Conservation (phyloP, 805 yeast genomes). For the Metschnikowia vanudenii region DNA sequence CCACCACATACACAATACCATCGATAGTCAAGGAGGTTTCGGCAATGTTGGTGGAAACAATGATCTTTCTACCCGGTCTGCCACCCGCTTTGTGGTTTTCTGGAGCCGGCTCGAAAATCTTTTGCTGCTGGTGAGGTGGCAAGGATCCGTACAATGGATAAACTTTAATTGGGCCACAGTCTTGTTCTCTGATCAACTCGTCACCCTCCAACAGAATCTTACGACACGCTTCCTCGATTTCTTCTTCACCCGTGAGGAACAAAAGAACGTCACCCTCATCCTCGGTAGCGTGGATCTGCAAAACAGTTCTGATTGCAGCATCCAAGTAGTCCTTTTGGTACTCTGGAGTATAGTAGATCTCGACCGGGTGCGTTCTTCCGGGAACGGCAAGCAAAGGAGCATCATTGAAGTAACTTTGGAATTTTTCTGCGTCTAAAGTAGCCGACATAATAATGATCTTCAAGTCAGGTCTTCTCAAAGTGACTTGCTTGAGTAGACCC, state of each 20-base stretch:
- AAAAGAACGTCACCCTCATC: conserved; percentile 86
- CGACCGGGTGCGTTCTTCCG: conserved; percentile 97
- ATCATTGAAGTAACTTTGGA: conserved; percentile 81
- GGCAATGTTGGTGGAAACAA: conserved; percentile 92
- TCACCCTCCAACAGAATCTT: conserved; percentile 87
- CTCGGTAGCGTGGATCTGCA: conserved; percentile 96
- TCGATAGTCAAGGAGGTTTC: conserved; percentile 97
- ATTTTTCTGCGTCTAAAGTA: conserved; percentile 94
- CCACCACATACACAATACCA: conserved; percentile 95
- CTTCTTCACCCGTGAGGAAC: conserved; percentile 95
- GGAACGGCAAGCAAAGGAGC: conserved; percentile 97
- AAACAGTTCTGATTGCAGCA: conserved; percentile 90
- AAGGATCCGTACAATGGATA: conserved; percentile 95
- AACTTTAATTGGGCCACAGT: conserved; percentile 83
- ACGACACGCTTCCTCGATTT: conserved; percentile 94
- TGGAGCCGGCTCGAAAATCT: conserved; percentile 90
- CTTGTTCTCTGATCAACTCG: conserved; percentile 82
- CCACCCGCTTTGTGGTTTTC: conserved; percentile 68
- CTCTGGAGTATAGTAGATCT: conserved; percentile 94
- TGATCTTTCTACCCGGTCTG: conserved; percentile 92
- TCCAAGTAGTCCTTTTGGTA: conserved; percentile 93
- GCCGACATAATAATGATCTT: conserved; percentile 97
- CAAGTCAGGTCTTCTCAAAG: conserved; percentile 77
- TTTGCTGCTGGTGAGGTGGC: conserved; percentile 94
- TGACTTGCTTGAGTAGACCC: conserved; percentile 88